Evolutionary conservation across 805 yeast genomes (phyloP), one percentile per base, ranked within the genome.

Genomic region (Teunomyces barrocoloradensis): DNA sequence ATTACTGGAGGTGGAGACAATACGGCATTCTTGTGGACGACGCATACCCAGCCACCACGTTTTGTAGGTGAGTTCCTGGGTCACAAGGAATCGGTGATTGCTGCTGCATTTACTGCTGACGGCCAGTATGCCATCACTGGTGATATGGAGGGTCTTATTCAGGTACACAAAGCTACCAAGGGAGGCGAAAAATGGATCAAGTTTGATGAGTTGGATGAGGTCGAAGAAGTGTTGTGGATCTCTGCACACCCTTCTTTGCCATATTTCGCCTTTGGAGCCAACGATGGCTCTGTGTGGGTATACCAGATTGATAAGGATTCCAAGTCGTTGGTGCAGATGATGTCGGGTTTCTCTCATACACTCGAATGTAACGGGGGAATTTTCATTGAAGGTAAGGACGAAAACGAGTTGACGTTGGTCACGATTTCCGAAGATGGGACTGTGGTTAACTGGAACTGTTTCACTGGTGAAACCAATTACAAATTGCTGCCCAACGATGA

Each of bases 1-100:
- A 85, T 84, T n/a, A 79, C 92, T 18, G 99, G 99, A 27, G 98
- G 97, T 36, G 98, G 96, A 49, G 99, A 94, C 65, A 84, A 92
- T 64, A 74, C 81, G 21, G 97, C 91, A 1, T 88, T 81, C 63
- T 63, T 94, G 58, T 94, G 98, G 98, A 89, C 97, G 3, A 85
- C 96, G 1, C 95, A 89, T 65, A 76, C 89, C 2, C 82, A 81
- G 50, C 96, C 96, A 28, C 89, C 97, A 9, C 81, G 84, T 52
- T 75, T 87, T 48, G 91, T 89, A 2, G 83, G 87, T 34, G 83
- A 87, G 57, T 71, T 94, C 49, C 72, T 73, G 44, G 96, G 92
- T 17, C 96, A 89, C 68, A 84, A 84, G 35, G 99, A 94, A 65
- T 86, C 96, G 28, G 94, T 94, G 3, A 79, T 89, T 44, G 75